A percentile compares a stretch with the other conserved stretches of the same genome.
Evolutionary conservation across 1,139 yeast genomes (phyloP).

Genomic region (Kurtzmaniella quercitrusa): DNA sequence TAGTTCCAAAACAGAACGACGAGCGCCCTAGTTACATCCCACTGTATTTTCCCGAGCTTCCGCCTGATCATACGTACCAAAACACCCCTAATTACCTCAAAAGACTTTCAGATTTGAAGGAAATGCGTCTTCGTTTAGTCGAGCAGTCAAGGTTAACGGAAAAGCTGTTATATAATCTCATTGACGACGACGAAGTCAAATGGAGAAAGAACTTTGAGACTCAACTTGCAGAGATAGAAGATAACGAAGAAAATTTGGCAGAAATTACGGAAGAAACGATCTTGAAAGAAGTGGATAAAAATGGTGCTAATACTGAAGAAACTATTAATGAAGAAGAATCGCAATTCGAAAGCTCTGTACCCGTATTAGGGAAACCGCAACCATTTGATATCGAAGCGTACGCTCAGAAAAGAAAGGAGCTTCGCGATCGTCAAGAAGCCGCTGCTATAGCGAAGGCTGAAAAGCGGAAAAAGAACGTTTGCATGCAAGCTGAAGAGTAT

Average conservation of each 20-base stretch:
- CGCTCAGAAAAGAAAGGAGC: conserved; percentile 42
- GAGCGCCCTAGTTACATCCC: conserved; percentile 57
- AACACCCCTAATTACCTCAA: conserved; percentile 65
- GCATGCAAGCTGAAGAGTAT: conserved; percentile 42
- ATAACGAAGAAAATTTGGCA: conserved; percentile 14
- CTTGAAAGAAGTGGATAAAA: conserved; percentile 18
- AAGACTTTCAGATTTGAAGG: conserved; percentile 66
- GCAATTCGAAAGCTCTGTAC: conserved; percentile 10
- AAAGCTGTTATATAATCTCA: conserved; percentile 60
- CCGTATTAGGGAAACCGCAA: neutral
- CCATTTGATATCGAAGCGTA: conserved; percentile 53
- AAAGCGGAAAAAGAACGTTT: conserved; percentile 29
- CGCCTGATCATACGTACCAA: conserved; percentile 89
- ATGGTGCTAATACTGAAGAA: conserved; percentile 11
- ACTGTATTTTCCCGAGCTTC: conserved; percentile 75
- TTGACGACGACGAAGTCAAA: conserved; percentile 38
- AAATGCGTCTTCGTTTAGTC: conserved; percentile 64
- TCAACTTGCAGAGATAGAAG: conserved; percentile 13
- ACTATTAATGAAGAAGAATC: conserved; percentile 2
- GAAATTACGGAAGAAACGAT: conserved; percentile 16
- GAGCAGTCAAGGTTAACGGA: conserved; percentile 81
- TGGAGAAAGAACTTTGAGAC: conserved; percentile 28
- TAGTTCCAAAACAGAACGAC: conserved; percentile 51
- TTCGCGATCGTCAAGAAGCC: conserved; percentile 17
- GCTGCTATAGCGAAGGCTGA: conserved; percentile 17